Evolutionary conservation across 1,284 basidiomycete genomes (phyloP).

Genomic region (Ceratobasidium sp.): DNA sequence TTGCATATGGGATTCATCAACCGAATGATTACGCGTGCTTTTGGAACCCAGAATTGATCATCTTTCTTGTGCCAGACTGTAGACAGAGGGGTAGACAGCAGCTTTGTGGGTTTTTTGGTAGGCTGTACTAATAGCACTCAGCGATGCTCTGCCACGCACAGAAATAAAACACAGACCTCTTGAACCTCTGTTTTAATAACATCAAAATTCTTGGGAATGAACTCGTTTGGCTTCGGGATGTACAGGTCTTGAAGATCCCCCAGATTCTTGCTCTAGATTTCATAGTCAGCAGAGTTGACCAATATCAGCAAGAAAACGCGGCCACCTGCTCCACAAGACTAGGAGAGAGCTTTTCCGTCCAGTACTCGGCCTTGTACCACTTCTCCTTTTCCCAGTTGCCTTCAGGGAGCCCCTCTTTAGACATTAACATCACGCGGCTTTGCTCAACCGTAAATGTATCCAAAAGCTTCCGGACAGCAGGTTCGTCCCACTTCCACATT

Average conservation of each 20-base stretch:
- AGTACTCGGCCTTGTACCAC: constrained; percentile 87
- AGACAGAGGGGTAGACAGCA: constrained; percentile 74
- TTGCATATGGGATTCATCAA: constrained; percentile 28
- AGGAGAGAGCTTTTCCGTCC: constrained; percentile 68
- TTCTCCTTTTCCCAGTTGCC: constrained; percentile 74
- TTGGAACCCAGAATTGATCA: constrained; percentile 93
- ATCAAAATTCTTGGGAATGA: constrained; percentile 87
- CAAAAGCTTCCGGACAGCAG: constrained; percentile 70
- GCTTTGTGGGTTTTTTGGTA: constrained; percentile 72
- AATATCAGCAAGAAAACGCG: neutral
- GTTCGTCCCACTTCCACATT: constrained; percentile 78
- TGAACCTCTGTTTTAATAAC: constrained; percentile 75
- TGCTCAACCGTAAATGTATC: constrained; percentile 66
- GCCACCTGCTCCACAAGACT: constrained; percentile 68
- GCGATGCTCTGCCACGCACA: neutral
- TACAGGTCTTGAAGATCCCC: constrained; percentile 74
- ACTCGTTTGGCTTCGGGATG: constrained; percentile 87
- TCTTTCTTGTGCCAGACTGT: constrained; percentile 96
- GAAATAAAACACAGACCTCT: constrained; percentile 57
- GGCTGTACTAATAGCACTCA: constrained; percentile 57
- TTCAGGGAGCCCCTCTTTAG: constrained; percentile 55
- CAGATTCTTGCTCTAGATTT: constrained; percentile 61
- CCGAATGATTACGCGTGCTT: constrained; percentile 76
- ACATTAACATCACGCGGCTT: constrained; percentile 80
- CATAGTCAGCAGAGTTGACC: constrained; percentile 28